Percentiles rank a stretch among this genome's conserved stretches.
These are phyloP conservation scores for Mariannaea elegans DNA, from an alignment of 2,329 filamentous ascomycete genomes.

Conservation along the genomic window DNA sequence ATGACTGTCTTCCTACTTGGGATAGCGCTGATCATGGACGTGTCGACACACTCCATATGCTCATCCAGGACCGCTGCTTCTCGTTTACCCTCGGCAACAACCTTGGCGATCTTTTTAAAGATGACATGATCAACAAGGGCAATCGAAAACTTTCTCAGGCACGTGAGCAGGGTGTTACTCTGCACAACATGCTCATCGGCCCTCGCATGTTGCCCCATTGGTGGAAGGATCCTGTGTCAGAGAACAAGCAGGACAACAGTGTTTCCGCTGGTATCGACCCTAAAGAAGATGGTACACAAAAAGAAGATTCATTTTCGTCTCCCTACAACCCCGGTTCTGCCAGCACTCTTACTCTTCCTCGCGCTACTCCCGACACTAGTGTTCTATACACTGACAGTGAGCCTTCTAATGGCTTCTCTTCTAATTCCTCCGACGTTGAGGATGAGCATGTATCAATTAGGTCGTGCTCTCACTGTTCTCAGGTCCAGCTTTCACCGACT, in stretches of 20 bases:
- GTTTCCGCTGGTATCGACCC: not conserved
- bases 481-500: not conserved
- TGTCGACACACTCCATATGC: constrained; percentile 30
- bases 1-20: constrained; percentile 45
- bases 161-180: constrained; percentile 24
- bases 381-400: too few relatives aligned
- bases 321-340: too few relatives aligned
- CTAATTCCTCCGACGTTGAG: too few relatives aligned
- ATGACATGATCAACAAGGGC: constrained; percentile 38
- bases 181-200: constrained; percentile 38
- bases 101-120: constrained; percentile 30
- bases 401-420: too few relatives aligned
- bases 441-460: too few relatives aligned
- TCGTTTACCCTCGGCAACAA: constrained; percentile 26
- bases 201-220: constrained; percentile 42
- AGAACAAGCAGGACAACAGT: not conserved
- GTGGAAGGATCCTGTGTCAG: constrained; percentile 15
- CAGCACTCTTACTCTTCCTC: too few relatives aligned
- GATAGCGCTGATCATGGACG: constrained; percentile 37
- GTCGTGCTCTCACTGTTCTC: too few relatives aligned
- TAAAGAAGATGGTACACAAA: not conserved
- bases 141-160: constrained; percentile 41
- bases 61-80: constrained; percentile 37
- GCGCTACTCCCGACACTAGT: too few relatives aligned
- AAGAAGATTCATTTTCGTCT: too few relatives aligned